Evolutionary conservation across 2,329 filamentous ascomycete species (phyloP), one percentile per base, ranked within the genome.

Genomic region (Penicillium crustosum): DNA sequence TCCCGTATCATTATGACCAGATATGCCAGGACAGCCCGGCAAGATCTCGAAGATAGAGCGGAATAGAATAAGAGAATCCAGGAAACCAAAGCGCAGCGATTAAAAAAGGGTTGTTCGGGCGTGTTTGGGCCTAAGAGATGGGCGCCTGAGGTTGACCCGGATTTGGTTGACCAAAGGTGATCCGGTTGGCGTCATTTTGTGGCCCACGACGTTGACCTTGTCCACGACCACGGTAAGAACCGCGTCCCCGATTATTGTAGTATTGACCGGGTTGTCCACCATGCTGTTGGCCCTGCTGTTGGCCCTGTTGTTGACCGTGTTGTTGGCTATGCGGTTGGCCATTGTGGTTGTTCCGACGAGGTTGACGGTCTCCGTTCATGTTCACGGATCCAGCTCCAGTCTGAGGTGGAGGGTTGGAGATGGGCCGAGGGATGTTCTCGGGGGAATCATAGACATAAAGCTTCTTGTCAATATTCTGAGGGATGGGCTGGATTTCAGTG

Each of bases 361-460:
- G 67, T 48, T 71, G 70, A 27, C 66, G 60, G 31, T 77, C 73
- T 33, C 63, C 65, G 57, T 66, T 70, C 23, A 61, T 58, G 43
- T 68, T 67, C 47, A 63, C 49, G 27, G 61, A 58, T 41, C 59
- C 53, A 44, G 51, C 47, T 61, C 57, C 45, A 65, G 71, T 41
- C 72, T 57, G 49, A 42, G 55, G 68, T n/a, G 77, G 75, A 25
- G 82, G 75, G 72, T 82, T 86, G 55, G 84, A 82, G 61, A 88
- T 84, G 4, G 94, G 94, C 35, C 93, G 87, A 50, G 95, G 94
- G 68, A 99, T 97, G 57, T 84, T 93, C 70, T 99, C 93, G 0
- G 94, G 94, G 62, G 93, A 90, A 62, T 99, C 95, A 75, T 99
- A 99, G 51, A 99, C 94, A 74, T 99, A 99, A 38, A 99, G 86